Conservation (phyloP, 2,329 filamentous ascomycete genomes). For the Nannizziopsis arthrosporioides region DNA sequence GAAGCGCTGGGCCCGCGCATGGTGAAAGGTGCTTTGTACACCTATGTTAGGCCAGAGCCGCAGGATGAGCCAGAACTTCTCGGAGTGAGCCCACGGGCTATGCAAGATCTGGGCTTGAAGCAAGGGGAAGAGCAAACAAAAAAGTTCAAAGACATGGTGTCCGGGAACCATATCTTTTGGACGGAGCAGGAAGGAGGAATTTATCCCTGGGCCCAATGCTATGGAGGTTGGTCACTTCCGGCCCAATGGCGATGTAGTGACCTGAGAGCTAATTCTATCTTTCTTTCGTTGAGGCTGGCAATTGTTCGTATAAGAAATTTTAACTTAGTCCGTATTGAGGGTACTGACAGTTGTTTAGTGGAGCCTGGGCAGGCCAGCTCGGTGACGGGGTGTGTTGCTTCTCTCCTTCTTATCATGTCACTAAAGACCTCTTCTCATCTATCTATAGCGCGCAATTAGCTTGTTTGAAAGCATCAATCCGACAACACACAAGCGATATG, state of each 20-base stretch:
- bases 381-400: conserved; percentile 56
- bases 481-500: conserved; percentile 59
- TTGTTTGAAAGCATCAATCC: conserved; percentile 82
- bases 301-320: conserved; percentile 30
- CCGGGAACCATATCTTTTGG: conserved; percentile 72
- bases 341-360: conserved; percentile 41
- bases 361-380: conserved; percentile 88
- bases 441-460: conserved; percentile 61
- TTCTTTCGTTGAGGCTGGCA: conserved; percentile 34
- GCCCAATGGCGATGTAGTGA: neutral
- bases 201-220: conserved; percentile 98
- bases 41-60: conserved; percentile 73
- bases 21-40: conserved; percentile 77
- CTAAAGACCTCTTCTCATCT: neutral
- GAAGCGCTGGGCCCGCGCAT: conserved; percentile 65
- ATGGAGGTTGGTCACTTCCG: conserved; percentile 55
- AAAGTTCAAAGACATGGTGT: conserved; percentile 64
- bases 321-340: neutral
- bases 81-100: conserved; percentile 63
- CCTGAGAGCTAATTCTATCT: conserved; percentile 3
- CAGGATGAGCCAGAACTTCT: conserved; percentile 65
- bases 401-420: neutral
- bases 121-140: conserved; percentile 55
- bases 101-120: conserved; percentile 68
- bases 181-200: conserved; percentile 62